A percentile compares a stretch with the other conserved stretches of the same genome.
These are phyloP conservation scores for Lonicera japonica DNA, from an alignment of 129 eudicot species.

Conservation along the genomic window DNA sequence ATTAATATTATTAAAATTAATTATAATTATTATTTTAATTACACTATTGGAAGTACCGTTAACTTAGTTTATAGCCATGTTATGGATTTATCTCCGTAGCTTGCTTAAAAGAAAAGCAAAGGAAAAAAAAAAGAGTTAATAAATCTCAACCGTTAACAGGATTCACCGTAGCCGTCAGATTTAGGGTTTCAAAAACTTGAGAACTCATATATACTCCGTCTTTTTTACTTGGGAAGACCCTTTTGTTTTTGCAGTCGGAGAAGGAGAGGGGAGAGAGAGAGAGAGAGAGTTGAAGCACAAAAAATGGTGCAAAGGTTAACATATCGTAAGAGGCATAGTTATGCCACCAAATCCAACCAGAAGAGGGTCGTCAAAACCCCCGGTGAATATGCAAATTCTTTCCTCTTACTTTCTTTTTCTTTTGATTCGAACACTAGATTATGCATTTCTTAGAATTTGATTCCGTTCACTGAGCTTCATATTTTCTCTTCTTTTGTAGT, in stretches of 20 bases:
- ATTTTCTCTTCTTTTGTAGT: too few relatives aligned
- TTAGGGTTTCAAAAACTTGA: conserved; percentile 19
- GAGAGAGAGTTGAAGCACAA: conserved; percentile 18
- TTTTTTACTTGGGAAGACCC: conserved; percentile 2
- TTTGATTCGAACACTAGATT: too few relatives aligned
- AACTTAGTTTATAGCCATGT: too few relatives aligned
- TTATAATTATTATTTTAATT: too few relatives aligned
- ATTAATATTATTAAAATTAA: too few relatives aligned
- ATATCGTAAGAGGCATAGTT: conserved; percentile 64
- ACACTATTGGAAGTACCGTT: too few relatives aligned
- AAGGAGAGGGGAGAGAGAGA: conserved; percentile 14
- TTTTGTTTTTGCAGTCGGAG: conserved; percentile 1
- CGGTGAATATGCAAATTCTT: conserved; percentile 18
- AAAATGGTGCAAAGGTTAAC: conserved; percentile 81
- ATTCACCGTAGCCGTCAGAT: conserved; percentile 35
- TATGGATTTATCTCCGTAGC: too few relatives aligned
- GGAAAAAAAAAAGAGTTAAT: too few relatives aligned
- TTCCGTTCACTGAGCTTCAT: too few relatives aligned
- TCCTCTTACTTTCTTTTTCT: too few relatives aligned
- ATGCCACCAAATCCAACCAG: conserved; percentile 74
- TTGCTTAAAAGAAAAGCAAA: too few relatives aligned
- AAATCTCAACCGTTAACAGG: conserved; percentile 23
- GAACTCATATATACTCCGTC: conserved; percentile 16
- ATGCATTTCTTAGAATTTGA: too few relatives aligned
- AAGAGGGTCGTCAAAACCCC: conserved; percentile 67